Evolutionary conservation across 331 rosid genomes (phyloP).

Genomic region (Phaseolus coccineus): DNA sequence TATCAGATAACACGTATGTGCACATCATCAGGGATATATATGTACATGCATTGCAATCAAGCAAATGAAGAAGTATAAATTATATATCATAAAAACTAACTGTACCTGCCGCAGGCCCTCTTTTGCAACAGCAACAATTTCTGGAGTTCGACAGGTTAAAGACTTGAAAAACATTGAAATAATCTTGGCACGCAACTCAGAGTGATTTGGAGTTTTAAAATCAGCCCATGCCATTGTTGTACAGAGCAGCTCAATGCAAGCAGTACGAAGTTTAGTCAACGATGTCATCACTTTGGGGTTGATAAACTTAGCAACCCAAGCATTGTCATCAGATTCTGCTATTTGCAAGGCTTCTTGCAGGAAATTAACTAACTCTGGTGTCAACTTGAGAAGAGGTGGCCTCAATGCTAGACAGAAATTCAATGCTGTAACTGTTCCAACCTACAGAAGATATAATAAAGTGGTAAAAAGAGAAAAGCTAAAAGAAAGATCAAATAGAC

Average conservation of each 20-base stretch:
- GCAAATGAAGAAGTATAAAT: constrained; percentile 16
- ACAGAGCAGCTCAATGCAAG: constrained; percentile 96
- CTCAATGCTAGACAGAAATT: constrained; percentile 96
- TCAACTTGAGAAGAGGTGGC: constrained; percentile 98
- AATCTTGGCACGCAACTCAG: constrained; percentile 96
- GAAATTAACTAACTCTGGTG: constrained; percentile 90
- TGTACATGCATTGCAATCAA: constrained; percentile 27
- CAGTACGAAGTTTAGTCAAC: constrained; percentile 89
- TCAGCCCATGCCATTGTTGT: constrained; percentile 99
- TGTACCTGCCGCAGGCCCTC: constrained; percentile 97
- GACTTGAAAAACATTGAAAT: constrained; percentile 98
- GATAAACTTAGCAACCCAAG: constrained; percentile 87
- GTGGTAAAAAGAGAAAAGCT: constrained; percentile 35
- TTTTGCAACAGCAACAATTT: constrained; percentile 99
- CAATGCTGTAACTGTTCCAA: constrained; percentile 96
- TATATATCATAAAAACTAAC: constrained; percentile 31
- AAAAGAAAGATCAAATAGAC: constrained; percentile 29
- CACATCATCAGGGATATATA: constrained; percentile 28
- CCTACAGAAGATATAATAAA: constrained; percentile 59
- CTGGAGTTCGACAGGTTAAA: constrained; percentile 93
- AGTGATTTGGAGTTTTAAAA: constrained; percentile 87
- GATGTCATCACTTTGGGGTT: constrained; percentile 95
- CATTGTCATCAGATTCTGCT: constrained; percentile 97
- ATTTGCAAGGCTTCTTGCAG: constrained; percentile 98
- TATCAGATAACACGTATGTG: background rate